These are phyloP conservation scores for Globisporangium spiculum DNA, from an alignment of 352 stramenopile genomes.

Conservation along the genomic window DNA sequence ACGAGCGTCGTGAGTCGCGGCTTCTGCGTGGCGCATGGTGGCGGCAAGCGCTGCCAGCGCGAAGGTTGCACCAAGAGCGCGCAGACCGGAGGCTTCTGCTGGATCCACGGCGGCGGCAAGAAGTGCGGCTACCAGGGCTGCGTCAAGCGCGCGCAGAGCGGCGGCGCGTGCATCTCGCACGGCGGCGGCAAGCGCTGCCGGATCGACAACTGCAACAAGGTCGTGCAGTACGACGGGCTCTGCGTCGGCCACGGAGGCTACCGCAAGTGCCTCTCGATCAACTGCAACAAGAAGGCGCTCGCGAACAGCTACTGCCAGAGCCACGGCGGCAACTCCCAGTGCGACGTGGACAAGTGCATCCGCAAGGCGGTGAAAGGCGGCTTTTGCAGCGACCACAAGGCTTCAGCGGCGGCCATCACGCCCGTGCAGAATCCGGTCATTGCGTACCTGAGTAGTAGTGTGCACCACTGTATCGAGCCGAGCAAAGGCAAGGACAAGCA, in stretches of 20 bases:
- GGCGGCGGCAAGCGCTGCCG: constrained; percentile 35
- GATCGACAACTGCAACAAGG: constrained; percentile 31
- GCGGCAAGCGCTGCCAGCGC: constrained; percentile 41
- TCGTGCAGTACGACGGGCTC: constrained; percentile 41
- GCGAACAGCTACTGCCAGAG: constrained; percentile 33
- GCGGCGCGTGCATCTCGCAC: constrained; percentile 42
- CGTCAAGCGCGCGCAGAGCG: constrained; percentile 37
- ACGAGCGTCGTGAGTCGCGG: constrained; percentile 43
- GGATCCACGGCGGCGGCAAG: constrained; percentile 45
- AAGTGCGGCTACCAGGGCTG: constrained; percentile 42
- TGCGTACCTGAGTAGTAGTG: neutral
- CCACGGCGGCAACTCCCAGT: constrained; percentile 35
- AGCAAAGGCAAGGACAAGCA: constrained; percentile 15
- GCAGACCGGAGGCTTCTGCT: constrained; percentile 40
- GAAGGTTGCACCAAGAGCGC: constrained; percentile 35
- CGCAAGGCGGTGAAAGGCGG: constrained; percentile 30
- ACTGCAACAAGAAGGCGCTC: constrained; percentile 37
- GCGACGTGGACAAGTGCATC: constrained; percentile 14
- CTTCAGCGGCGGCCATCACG: constrained; percentile 2
- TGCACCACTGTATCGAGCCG: constrained; percentile 13
- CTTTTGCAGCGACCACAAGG: constrained; percentile 26
- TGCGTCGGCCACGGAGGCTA: constrained; percentile 47
- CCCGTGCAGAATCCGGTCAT: constrained; percentile 6
- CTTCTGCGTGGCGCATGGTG: constrained; percentile 46
- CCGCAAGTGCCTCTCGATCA: constrained; percentile 34